A percentile compares a stretch with the other conserved stretches of the same genome.
These are phyloP conservation scores for Pachysandra terminalis DNA, from an alignment of 164 flowering plant genomes.

Conservation along the genomic window DNA sequence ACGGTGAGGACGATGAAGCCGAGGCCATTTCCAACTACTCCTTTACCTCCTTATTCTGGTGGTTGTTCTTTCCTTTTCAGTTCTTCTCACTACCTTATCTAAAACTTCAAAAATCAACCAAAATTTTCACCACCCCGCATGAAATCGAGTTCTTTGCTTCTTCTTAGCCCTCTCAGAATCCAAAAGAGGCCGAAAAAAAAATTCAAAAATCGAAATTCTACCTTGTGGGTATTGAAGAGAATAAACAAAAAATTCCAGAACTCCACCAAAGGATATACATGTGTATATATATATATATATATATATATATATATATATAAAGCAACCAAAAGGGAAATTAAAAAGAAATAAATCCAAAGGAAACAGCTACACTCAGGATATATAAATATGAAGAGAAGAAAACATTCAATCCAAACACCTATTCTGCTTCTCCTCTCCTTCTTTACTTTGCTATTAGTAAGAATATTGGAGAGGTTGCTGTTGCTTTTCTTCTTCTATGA, in stretches of 20 bases:
- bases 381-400: slow-evolving; percentile 25
- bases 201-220: not conserved
- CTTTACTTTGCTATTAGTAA: slow-evolving; percentile 9
- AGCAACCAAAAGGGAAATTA: too few species aligned
- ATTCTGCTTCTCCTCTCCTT: not conserved
- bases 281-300: too few species aligned
- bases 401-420: slow-evolving; percentile 21
- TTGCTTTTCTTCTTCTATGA: slow-evolving; percentile 17
- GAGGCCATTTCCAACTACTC: slow-evolving; percentile 15
- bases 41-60: slow-evolving; percentile 1
- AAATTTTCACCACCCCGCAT: slow-evolving; percentile 19
- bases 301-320: too few species aligned
- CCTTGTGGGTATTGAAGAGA: not conserved
- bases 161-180: not conserved
- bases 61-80: not conserved
- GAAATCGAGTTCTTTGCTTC: slow-evolving; percentile 11
- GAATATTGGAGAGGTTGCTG: slow-evolving; percentile 3
- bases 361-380: slow-evolving; percentile 6
- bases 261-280: not conserved
- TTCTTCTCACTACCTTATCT: not conserved
- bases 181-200: not conserved
- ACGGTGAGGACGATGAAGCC: slow-evolving; percentile 16
- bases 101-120: slow-evolving; percentile 1
- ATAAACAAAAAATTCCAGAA: slow-evolving; percentile 2
- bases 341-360: not conserved